phyloP scores from a whole-genome alignment of 495 filamentous ascomycete species.

The Penicillium nucicola region DNA sequence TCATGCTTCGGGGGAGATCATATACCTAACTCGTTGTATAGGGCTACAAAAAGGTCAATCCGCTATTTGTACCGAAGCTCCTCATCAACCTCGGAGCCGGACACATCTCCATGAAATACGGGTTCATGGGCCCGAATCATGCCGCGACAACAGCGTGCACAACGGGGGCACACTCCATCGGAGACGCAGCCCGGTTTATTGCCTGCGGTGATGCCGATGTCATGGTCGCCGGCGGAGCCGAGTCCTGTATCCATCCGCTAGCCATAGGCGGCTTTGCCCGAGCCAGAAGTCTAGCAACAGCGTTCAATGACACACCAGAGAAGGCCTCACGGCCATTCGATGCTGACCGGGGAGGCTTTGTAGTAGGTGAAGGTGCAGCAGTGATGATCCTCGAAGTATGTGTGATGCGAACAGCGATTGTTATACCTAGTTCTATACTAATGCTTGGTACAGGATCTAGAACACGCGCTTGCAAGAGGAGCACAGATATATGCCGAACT shows the following conservation, averaged over 20 bases:
- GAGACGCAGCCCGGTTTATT: constrained; percentile 89
- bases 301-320: constrained; percentile 70
- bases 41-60: constrained; percentile 90
- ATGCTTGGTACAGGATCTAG: constrained; percentile 58
- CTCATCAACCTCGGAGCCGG: constrained; percentile 94
- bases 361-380: constrained; percentile 89
- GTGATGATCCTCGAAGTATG: constrained; percentile 76
- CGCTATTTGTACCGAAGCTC: constrained; percentile 86
- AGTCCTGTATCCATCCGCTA: constrained; percentile 94
- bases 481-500: constrained; percentile 88
- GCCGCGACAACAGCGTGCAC: constrained; percentile 92
- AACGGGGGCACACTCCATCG: constrained; percentile 89
- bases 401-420: neutral
- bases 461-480: constrained; percentile 76
- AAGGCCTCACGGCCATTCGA: constrained; percentile 87
- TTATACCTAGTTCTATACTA: neutral
- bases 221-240: constrained; percentile 90
- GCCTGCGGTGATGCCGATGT: constrained; percentile 86
- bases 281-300: constrained; percentile 78
- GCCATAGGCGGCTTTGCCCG: constrained; percentile 89
- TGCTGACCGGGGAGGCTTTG: constrained; percentile 75
- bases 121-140: constrained; percentile 90
- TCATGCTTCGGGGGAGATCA: neutral
- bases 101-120: constrained; percentile 89
- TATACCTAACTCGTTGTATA: constrained; percentile 23